phyloP scores from a whole-genome alignment of 176 grass and related monocot species.

The Ampelocalamus luodianensis region DNA sequence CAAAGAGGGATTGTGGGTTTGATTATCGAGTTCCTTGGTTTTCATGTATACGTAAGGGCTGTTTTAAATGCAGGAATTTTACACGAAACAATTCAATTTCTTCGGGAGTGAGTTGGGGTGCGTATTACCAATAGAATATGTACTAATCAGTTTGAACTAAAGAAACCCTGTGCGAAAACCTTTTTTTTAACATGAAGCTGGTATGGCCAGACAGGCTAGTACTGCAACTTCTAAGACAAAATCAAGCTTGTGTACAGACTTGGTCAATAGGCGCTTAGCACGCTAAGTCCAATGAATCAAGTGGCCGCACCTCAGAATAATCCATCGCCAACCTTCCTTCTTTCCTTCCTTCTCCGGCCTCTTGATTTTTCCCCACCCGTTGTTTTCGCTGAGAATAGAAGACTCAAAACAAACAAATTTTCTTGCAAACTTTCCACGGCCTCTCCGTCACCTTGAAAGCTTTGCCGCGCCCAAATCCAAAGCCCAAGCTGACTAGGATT shows the following conservation, averaged over 20 bases:
- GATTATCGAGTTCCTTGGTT: background rate
- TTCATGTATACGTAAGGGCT: background rate
- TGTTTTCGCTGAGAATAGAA: conserved; percentile 6
- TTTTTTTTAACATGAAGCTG: too few species aligned
- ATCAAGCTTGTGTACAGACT: background rate
- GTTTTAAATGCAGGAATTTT: too few species aligned
- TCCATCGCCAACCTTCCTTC: background rate
- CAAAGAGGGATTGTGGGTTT: background rate
- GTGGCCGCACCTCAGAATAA: background rate
- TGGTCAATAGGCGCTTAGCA: background rate
- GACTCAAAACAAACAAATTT: background rate
- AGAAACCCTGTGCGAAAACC: background rate
- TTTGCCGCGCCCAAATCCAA: background rate
- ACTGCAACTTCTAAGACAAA: background rate
- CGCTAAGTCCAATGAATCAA: conserved; percentile 22
- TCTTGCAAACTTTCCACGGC: background rate
- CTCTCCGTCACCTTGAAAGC: conserved; percentile 23
- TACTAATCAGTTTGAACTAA: background rate
- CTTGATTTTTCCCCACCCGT: background rate
- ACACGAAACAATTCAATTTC: too few species aligned
- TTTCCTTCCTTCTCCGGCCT: background rate
- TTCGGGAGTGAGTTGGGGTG: background rate
- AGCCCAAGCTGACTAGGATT: background rate
- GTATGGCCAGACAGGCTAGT: background rate
- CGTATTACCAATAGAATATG: background rate